These are phyloP conservation scores for Penicillium bovifimosum DNA, from an alignment of 495 filamentous ascomycete species.

Conservation along the genomic window DNA sequence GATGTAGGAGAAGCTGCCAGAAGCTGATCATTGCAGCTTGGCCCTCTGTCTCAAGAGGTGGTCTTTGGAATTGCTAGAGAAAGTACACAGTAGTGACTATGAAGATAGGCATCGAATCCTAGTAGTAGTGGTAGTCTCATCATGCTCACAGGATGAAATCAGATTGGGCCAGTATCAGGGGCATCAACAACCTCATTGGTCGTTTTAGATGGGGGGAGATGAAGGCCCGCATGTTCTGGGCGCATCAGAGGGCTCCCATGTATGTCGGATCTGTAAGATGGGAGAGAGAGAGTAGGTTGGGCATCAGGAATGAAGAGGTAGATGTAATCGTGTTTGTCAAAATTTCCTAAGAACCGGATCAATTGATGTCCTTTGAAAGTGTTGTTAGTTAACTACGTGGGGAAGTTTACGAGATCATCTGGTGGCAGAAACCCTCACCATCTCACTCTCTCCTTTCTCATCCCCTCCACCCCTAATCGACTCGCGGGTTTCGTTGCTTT, in stretches of 20 bases:
- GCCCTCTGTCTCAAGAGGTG: neutral
- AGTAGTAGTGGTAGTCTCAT: neutral
- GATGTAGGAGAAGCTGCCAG: neutral
- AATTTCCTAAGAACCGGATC: neutral
- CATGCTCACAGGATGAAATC: neutral
- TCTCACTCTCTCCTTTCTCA: conserved; percentile 2
- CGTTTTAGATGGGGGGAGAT: neutral
- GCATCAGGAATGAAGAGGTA: neutral
- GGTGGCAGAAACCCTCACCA: neutral
- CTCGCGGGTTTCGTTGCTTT: neutral
- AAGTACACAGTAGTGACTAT: too few species aligned
- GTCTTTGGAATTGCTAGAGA: neutral
- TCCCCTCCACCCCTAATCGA: neutral
- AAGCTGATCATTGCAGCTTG: neutral
- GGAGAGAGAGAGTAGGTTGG: neutral
- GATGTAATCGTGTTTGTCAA: too few species aligned
- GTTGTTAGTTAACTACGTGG: conserved; percentile 2
- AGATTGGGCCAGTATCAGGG: neutral
- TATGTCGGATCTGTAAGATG: neutral
- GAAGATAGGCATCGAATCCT: too few species aligned
- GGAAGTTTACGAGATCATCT: neutral
- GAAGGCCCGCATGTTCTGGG: conserved; percentile 6
- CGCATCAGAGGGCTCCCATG: neutral
- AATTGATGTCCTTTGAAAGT: neutral
- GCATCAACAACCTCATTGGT: neutral